Conservation (phyloP, 345 rosid genomes). For the Draba incana region DNA sequence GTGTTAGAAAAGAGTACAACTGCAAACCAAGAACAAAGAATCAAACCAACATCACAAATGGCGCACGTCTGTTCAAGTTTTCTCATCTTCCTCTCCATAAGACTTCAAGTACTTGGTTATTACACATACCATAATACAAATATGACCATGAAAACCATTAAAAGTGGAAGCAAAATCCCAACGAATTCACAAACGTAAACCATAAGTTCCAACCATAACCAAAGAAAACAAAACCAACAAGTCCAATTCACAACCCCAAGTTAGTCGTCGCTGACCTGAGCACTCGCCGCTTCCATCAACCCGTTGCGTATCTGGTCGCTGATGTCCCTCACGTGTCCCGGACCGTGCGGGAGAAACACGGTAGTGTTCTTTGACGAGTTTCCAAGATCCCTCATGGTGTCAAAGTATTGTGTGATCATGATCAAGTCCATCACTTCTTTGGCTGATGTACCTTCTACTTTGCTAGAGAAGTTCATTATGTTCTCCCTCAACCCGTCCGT, state of each 20-base stretch:
- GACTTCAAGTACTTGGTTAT: slow-evolving; percentile 13
- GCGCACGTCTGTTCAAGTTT: not conserved
- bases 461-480: slow-evolving; percentile 88
- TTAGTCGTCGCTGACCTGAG: slow-evolving; percentile 40
- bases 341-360: slow-evolving; percentile 95
- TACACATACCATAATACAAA: slow-evolving; percentile 17
- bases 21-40: no score
- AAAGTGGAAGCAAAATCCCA: not conserved
- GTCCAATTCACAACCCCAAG: slow-evolving; percentile 12
- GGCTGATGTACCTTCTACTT: slow-evolving; percentile 86
- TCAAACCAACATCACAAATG: not conserved
- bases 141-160: not conserved
- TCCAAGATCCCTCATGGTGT: slow-evolving; percentile 92
- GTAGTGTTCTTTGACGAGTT: slow-evolving; percentile 93
- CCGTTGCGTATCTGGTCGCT: slow-evolving; percentile 88
- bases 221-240: slow-evolving; percentile 2
- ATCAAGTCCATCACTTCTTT: slow-evolving; percentile 98
- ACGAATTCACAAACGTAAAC: not conserved
- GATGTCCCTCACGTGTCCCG: slow-evolving; percentile 93
- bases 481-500: slow-evolving; percentile 95
- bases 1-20: no score
- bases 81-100: not conserved
- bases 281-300: slow-evolving; percentile 79
- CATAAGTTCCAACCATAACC: slow-evolving; percentile 4
- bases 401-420: slow-evolving; percentile 96